These are phyloP conservation scores for Raffaelea arxii DNA, from an alignment of 2,329 filamentous ascomycete species.

Conservation along the genomic window DNA sequence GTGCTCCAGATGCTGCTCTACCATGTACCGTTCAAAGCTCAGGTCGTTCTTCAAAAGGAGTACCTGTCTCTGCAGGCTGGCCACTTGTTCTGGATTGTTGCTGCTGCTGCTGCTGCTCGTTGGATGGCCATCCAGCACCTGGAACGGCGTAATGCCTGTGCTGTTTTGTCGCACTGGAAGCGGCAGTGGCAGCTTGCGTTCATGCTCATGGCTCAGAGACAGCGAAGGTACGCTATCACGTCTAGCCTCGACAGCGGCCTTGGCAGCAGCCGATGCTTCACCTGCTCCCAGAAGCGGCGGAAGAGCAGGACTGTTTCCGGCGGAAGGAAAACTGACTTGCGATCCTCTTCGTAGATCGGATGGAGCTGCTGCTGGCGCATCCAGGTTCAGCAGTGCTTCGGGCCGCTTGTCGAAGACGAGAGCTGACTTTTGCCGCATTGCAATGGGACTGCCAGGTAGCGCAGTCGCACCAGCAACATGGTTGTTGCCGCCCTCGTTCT, in stretches of 20 bases:
- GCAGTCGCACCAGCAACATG: too few relatives aligned
- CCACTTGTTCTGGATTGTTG: constrained; percentile 8
- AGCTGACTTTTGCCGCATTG: constrained; percentile 21
- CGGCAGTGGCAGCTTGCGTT: too few relatives aligned
- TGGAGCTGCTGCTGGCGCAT: constrained; percentile 26
- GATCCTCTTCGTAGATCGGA: constrained; percentile 33
- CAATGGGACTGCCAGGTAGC: constrained; percentile 28
- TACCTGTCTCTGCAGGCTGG: constrained; percentile 62
- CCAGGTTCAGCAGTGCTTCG: not conserved
- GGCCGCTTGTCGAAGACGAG: constrained; percentile 31
- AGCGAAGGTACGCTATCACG: constrained; percentile 48
- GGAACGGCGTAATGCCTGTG: too few relatives aligned
- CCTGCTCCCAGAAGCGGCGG: too few relatives aligned
- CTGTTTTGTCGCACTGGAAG: too few relatives aligned
- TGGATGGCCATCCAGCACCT: constrained; percentile 10
- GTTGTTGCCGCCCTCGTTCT: not conserved
- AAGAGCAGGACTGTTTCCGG: constrained; percentile 53
- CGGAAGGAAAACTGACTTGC: constrained; percentile 41
- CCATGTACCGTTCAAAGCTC: constrained; percentile 75
- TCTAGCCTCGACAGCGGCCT: constrained; percentile 38
- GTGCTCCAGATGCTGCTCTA: constrained; percentile 72
- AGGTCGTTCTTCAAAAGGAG: constrained; percentile 69
- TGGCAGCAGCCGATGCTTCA: too few relatives aligned
- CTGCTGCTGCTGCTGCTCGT: not conserved
- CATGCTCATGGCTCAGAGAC: constrained; percentile 40